Evolutionary conservation across 148 eudicot species (phyloP).

Genomic region (Amaranthus cruentus): DNA sequence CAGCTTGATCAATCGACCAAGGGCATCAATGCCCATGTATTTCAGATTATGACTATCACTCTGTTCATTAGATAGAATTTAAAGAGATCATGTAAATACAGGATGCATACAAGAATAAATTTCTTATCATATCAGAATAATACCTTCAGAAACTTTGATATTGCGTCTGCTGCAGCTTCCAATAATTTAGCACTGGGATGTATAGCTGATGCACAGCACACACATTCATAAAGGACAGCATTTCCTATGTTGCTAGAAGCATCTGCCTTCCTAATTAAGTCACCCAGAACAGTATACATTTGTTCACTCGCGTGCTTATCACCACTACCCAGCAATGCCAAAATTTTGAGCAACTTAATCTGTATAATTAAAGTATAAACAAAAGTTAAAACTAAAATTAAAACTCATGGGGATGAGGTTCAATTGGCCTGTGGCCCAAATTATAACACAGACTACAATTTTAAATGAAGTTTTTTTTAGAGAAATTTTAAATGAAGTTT

Average conservation of each 20-base stretch:
- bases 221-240: conserved; percentile 91
- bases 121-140: conserved; percentile 4
- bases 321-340: conserved; percentile 79
- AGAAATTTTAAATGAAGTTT: not conserved
- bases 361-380: conserved; percentile 29
- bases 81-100: conserved; percentile 1
- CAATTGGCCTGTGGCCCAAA: not conserved
- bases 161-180: conserved; percentile 85
- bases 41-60: conserved; percentile 95
- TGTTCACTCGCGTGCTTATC: conserved; percentile 94
- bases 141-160: conserved; percentile 88
- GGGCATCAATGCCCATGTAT: conserved; percentile 98
- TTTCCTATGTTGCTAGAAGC: conserved; percentile 83
- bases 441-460: conserved; percentile 1
- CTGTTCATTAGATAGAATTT: conserved; percentile 38
- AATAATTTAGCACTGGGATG: conserved; percentile 68
- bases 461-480: too few relatives aligned
- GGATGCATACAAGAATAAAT: not conserved
- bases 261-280: conserved; percentile 83
- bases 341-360: conserved; percentile 92
- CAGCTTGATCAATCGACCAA: conserved; percentile 81
- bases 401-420: not conserved
- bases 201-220: conserved; percentile 82
- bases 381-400: not conserved
- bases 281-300: conserved; percentile 89